Conservation (phyloP, 2,329 filamentous ascomycete species). For the Xylariomycetidae sp. region DNA sequence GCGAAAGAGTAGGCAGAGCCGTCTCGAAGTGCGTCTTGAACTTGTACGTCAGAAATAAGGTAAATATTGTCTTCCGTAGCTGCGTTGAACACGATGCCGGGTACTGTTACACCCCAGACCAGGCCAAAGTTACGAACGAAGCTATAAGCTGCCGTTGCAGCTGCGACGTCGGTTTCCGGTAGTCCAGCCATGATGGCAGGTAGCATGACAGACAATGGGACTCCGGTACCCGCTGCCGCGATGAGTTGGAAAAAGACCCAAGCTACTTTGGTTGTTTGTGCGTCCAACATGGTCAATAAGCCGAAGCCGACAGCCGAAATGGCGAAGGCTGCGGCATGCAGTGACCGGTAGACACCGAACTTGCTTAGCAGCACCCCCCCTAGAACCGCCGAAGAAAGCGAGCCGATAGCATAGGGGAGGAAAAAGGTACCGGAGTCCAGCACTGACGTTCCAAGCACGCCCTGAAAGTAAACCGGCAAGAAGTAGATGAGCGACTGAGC, state of each 20-base stretch:
- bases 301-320: constrained; percentile 23
- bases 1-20: constrained; percentile 20
- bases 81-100: constrained; percentile 27
- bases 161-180: constrained; percentile 22
- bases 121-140: constrained; percentile 28
- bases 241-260: constrained; percentile 29
- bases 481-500: constrained; percentile 29
- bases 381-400: constrained; percentile 23
- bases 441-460: constrained; percentile 23
- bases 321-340: constrained; percentile 25
- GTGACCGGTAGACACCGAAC: constrained; percentile 27
- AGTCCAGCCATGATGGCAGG: constrained; percentile 26
- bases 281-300: constrained; percentile 20
- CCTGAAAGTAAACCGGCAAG: constrained; percentile 39
- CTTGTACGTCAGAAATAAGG: constrained; percentile 8
- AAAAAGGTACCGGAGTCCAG: constrained; percentile 19
- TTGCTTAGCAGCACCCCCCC: constrained; percentile 27
- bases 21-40: constrained; percentile 8
- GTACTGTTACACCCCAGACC: constrained; percentile 27
- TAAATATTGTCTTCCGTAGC: constrained; percentile 12
- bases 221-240: constrained; percentile 19
- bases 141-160: constrained; percentile 21
- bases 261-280: constrained; percentile 16
- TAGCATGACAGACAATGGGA: constrained; percentile 19
- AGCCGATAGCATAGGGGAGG: constrained; percentile 22